Conservation (phyloP, 257 asterid genomes). For the Nicotiana knightiana region DNA sequence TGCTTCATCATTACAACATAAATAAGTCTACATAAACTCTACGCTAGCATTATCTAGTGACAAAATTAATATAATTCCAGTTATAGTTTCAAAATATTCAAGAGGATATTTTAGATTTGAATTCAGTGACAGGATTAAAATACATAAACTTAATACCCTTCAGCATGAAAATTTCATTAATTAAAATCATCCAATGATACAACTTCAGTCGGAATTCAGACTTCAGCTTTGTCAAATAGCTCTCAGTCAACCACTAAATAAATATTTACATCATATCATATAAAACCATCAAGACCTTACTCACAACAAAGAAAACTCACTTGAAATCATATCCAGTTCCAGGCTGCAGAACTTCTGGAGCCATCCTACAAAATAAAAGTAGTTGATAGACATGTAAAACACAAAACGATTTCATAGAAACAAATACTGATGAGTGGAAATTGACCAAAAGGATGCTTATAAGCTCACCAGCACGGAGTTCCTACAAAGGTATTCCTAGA, state of each 20-base stretch:
- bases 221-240: neutral
- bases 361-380: slow-evolving; percentile 67
- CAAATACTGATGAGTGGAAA: neutral
- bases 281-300: neutral
- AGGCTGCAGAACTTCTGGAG: slow-evolving; percentile 99
- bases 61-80: neutral
- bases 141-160: neutral
- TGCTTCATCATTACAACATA: neutral
- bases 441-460: slow-evolving; percentile 7
- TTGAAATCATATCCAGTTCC: slow-evolving; percentile 98
- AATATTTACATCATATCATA: neutral
- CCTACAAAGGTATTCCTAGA: slow-evolving; percentile 98
- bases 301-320: slow-evolving; percentile 41
- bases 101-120: slow-evolving; percentile 1
- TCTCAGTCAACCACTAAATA: neutral
- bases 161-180: neutral
- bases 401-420: neutral
- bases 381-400: slow-evolving; percentile 14
- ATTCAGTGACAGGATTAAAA: neutral
- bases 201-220: neutral
- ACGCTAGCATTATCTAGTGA: neutral
- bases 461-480: slow-evolving; percentile 93
- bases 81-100: neutral
- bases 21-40: neutral
- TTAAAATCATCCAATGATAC: neutral